These are phyloP conservation scores for Tripterygium wilfordii DNA, from an alignment of 177 flowering plant species.

Conservation along the genomic window DNA sequence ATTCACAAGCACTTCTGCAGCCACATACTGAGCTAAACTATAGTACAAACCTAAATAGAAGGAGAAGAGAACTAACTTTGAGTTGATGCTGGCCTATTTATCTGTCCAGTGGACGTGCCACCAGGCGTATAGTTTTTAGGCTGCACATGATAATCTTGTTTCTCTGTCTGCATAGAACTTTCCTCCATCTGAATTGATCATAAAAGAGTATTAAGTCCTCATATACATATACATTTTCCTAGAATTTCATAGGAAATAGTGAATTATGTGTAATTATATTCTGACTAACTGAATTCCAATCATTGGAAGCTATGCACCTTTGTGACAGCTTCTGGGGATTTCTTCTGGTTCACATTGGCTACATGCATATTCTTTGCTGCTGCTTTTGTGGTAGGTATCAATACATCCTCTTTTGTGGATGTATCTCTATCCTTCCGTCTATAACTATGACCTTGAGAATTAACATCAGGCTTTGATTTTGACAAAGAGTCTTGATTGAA, in stretches of 20 bases:
- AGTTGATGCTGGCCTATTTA: constrained; percentile 20
- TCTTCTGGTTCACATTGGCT: constrained; percentile 8
- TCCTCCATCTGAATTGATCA: constrained; percentile 30
- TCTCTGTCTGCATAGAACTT: constrained; percentile 14
- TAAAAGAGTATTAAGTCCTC: background rate
- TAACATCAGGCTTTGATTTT: constrained; percentile 18
- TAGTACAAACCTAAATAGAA: background rate
- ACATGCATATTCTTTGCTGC: constrained; percentile 14
- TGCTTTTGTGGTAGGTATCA: constrained; percentile 7
- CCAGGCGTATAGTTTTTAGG: constrained; percentile 8
- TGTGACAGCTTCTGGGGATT: constrained; percentile 19
- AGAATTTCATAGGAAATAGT: too few relatives aligned
- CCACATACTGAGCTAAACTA: background rate
- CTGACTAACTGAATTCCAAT: background rate
- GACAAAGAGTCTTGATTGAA: constrained; percentile 59
- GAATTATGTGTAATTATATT: too few relatives aligned
- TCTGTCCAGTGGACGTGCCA: constrained; percentile 17
- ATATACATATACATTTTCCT: too few relatives aligned
- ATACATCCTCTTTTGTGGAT: constrained; percentile 15
- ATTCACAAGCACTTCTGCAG: background rate
- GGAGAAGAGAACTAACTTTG: constrained; percentile 30
- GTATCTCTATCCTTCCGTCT: constrained; percentile 21
- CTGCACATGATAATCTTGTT: constrained; percentile 10
- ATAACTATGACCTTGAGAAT: constrained; percentile 20
- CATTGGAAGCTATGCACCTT: constrained; percentile 20